Conservation (phyloP, 2,329 filamentous ascomycete genomes). For the Lachnellula occidentalis region DNA sequence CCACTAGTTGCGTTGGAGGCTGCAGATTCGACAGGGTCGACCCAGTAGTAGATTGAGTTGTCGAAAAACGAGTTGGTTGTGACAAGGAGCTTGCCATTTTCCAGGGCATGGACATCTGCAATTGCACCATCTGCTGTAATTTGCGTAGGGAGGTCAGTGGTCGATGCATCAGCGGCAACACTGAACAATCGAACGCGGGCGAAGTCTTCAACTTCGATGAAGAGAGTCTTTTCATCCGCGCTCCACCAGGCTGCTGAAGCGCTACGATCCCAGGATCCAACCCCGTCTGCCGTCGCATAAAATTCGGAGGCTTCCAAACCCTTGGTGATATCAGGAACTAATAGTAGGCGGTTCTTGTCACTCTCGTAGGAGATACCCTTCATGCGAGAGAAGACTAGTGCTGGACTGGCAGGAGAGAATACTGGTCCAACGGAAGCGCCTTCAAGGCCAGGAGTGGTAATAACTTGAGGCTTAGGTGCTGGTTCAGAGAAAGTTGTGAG, state of each 20-base stretch:
- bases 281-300: constrained; percentile 51
- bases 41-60: constrained; percentile 61
- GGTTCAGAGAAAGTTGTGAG: constrained; percentile 20
- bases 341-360: constrained; percentile 64
- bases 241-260: constrained; percentile 52
- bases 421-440: constrained; percentile 41
- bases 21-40: constrained; percentile 18
- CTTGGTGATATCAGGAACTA: constrained; percentile 54
- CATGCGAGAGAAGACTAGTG: constrained; percentile 74
- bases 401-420: constrained; percentile 66
- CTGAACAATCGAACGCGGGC: constrained; percentile 57
- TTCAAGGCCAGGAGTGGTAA: constrained; percentile 19
- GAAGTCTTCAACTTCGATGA: constrained; percentile 63
- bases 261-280: constrained; percentile 54
- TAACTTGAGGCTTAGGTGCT: constrained; percentile 9
- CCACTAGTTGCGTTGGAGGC: constrained; percentile 17
- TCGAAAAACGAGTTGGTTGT: constrained; percentile 62
- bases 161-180: constrained; percentile 43
- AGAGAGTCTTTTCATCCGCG: constrained; percentile 54
- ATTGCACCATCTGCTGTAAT: constrained; percentile 12
- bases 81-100: constrained; percentile 44
- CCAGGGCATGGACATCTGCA: constrained; percentile 7
- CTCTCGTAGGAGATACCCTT: constrained; percentile 68
- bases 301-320: constrained; percentile 52
- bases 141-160: constrained; percentile 8